Evolutionary conservation across 2,329 filamentous ascomycete species (phyloP), one percentile per base, ranked within the genome.

Genomic region (Emericellopsis cladophorae): DNA sequence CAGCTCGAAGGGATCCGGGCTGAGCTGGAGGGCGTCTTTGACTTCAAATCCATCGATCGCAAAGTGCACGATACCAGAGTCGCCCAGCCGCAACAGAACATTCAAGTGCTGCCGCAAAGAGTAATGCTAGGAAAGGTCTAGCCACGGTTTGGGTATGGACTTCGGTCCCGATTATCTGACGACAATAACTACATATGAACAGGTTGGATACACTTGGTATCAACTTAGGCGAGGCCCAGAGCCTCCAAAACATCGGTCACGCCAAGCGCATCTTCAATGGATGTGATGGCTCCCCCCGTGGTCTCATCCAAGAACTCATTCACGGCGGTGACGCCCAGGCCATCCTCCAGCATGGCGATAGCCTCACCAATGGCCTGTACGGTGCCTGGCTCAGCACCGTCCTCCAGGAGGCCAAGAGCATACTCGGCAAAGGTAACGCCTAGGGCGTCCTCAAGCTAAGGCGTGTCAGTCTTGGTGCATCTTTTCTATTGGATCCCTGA

Each of bases 51-150:
- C 4, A 62, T 71, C 39, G 72, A 76, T 46, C 67, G 74, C 39
- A 67, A 67, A 43, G 65, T 66, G 4, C 65, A 70, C 45, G 74
- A 78, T 47, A 72, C 73, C 3, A 61, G 72, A 36, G 56, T 68
- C 14, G 55, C 58, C 8, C 53, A 59, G 35, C 59, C 59, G 36
- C 56, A 54, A 31, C 56, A 60, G 35, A 61, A 56, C 5, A 56
- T 62, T 4, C 62, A 65, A 31, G 55, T 56, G 5, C 52, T 63
- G 36, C 60, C 59, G 7, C 59, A 62, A 40, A 61, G 56, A 37
- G 52, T 63, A n/a, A 55, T 48, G 21, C 36, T 62, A 5, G 58
- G 57, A 6, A 62, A 55, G 36, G 31, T 16, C 24, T 29, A 18
- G 15, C 11, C 22, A 12, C 22, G 31, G 36, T 9, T 12, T 7